These are phyloP conservation scores for Ensete ventricosum DNA, from an alignment of 176 grass and related monocot genomes.

Conservation along the genomic window DNA sequence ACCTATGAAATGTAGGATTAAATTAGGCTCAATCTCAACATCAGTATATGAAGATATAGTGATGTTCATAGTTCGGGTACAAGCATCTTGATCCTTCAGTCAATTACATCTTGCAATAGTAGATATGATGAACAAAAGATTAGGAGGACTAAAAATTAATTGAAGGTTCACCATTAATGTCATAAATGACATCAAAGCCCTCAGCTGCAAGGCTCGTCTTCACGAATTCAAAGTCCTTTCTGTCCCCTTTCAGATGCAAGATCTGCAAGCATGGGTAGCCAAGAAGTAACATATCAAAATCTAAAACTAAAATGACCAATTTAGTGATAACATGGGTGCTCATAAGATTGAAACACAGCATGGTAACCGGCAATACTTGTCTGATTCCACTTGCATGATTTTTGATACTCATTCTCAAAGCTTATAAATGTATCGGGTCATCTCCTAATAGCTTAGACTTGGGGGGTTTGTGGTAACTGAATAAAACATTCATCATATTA, in stretches of 20 bases:
- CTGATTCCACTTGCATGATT: too few species aligned
- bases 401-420: too few species aligned
- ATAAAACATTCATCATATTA: too few species aligned
- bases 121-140: not conserved
- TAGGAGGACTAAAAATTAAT: not conserved
- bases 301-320: not conserved
- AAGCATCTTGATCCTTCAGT: too few species aligned
- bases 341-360: not conserved
- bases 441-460: too few species aligned
- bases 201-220: constrained; percentile 68
- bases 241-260: constrained; percentile 90
- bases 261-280: constrained; percentile 31
- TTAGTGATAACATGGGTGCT: not conserved
- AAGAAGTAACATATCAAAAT: not conserved
- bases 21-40: too few species aligned
- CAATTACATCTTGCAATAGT: not conserved
- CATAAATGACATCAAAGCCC: constrained; percentile 82
- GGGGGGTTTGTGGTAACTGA: too few species aligned
- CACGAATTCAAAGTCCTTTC: constrained; percentile 82
- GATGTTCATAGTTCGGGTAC: not conserved
- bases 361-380: too few species aligned
- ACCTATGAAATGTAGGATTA: constrained; percentile 39
- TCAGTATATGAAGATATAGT: too few species aligned
- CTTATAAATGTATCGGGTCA: too few species aligned
- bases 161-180: constrained; percentile 64